Evolutionary conservation across 2,329 filamentous ascomycete species (phyloP), one percentile per base, ranked within the genome.

Genomic region (Proliferodiscus dingleyae): DNA sequence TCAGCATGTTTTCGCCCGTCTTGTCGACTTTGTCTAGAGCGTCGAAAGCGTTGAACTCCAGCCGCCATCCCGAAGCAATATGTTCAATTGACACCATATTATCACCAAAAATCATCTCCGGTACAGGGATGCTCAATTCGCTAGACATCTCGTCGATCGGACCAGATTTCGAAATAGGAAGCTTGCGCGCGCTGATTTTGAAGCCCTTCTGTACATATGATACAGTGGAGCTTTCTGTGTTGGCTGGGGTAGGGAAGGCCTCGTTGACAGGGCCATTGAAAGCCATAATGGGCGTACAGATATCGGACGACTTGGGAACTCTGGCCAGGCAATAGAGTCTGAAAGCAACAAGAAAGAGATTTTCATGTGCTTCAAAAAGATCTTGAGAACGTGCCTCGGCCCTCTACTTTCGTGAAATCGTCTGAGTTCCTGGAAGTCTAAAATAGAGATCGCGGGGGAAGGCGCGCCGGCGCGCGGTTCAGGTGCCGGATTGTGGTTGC

Each of bases 61-160:
- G 73, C 36, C 73, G 72, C 89, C 89, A 98, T 36, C 81, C 80
- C n/a, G 77, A 81, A 16, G 77, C 74, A n/a, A 70, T 51, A 69
- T 97, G 89, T 43, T 81, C 73, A 49, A 98, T 75, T 5, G 79
- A 71, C 32, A 95, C 83, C 47, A 85, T 72, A 66, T 98, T 98
- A 72, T 98, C 90, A 51, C 93, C 93, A 64, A 98, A 98, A 55
- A 98, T 98, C 93, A 98, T 98, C 71, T 98, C 93, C 7, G 93
- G 93, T 32, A 91, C 81, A 15, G 91, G 82, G 62, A 98, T 96
- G 23, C 83, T 83, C 43, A 98, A 76, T 52, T 78, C 80, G 46
- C 75, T 74, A 32, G 83, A 83, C 80, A 98, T 87, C 29, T 79
- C 80, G 62, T 95, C 89, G 62, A 98, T 97, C 41, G 89, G 87